Conservation (phyloP, 2,329 filamentous ascomycete genomes). For the Xylaria arbuscula region DNA sequence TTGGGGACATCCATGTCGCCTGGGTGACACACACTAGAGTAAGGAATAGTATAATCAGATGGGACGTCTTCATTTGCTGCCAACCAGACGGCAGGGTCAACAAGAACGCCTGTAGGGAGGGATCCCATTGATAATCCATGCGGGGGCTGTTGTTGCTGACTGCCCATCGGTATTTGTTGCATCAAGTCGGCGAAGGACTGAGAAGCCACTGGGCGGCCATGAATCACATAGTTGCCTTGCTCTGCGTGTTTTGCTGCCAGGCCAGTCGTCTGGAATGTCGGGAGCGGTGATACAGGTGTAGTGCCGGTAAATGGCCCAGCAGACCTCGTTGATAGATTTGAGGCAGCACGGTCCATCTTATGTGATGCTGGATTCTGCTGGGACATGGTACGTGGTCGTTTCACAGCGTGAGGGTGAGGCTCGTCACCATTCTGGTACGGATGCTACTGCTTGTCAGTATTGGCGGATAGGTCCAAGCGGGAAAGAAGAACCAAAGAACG, state of each 20-base stretch:
- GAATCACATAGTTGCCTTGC: constrained; percentile 49
- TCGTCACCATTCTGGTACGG: constrained; percentile 45
- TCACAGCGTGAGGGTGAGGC: constrained; percentile 47
- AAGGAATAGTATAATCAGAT: constrained; percentile 25
- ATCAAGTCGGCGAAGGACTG: constrained; percentile 44
- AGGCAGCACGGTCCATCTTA: constrained; percentile 59
- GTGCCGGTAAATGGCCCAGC: constrained; percentile 54
- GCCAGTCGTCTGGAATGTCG: constrained; percentile 43
- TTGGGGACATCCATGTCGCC: constrained; percentile 43
- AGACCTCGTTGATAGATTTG: constrained; percentile 55
- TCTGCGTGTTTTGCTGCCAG: constrained; percentile 37
- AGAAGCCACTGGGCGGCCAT: constrained; percentile 48
- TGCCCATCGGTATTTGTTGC: constrained; percentile 43
- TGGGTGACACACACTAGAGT: constrained; percentile 37
- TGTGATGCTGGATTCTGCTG: constrained; percentile 50
- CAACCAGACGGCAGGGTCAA: constrained; percentile 56
- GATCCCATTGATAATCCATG: constrained; percentile 47
- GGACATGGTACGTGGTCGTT: constrained; percentile 52
- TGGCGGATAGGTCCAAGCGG: constrained; percentile 21
- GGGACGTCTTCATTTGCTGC: constrained; percentile 45
- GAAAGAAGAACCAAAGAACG: constrained; percentile 13
- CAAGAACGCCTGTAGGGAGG: constrained; percentile 49
- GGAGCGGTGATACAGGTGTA: constrained; percentile 52
- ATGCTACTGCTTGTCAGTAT: constrained; percentile 41
- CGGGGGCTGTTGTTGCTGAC: constrained; percentile 46